Evolutionary conservation across 139 green algal genomes (phyloP), one percentile per base, ranked within the genome.

Genomic region (Asterochloris erici): DNA sequence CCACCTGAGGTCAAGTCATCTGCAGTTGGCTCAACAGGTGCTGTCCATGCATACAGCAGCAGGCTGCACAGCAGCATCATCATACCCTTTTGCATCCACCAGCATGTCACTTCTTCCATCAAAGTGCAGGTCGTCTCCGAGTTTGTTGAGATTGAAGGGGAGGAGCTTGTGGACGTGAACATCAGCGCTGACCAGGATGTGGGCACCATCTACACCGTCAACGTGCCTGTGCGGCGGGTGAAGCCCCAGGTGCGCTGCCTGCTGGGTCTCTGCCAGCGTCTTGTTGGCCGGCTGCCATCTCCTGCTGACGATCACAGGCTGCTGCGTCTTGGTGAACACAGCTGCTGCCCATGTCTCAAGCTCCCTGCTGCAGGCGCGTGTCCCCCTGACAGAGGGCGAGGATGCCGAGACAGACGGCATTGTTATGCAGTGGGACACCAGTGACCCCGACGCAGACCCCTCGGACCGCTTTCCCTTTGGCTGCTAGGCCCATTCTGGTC

Each of bases 121-220:
- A 54, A 54, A 54, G 87, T 94, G 12, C 75, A 75, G 0, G 93
- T 90, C 19, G 87, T 97, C 47, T 83, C 89, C 12, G 91, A 94
- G n/a, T 98, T 93, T 85, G 94, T 98, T 15, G 94, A 97, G 73
- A 92, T 98, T 73, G 93, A 96, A 79, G 82, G 68, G 0, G 91
- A 95, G 82, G 92, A 97, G 61, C 83, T 88, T 54, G 93, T 97
- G 17, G 93, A 97, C 82, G 93, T 97, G 0, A 91, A 91, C 78
- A 89, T 98, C 79, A 91, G 86, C 17, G 91, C 84, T 24, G 94
- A 98, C 77, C 87, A 88, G 0, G 90, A 92, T 12, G 81, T 97
- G 38, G 95, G 95, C 13, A 97, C 95, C 12, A 90, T 98, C 16
- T 98, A 98, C 87, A 92, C 86, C 68, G 94, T 98, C 23, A 93